Evolutionary conservation across 257 asterid species (phyloP).

Genomic region (Solanum corneliomulleri): DNA sequence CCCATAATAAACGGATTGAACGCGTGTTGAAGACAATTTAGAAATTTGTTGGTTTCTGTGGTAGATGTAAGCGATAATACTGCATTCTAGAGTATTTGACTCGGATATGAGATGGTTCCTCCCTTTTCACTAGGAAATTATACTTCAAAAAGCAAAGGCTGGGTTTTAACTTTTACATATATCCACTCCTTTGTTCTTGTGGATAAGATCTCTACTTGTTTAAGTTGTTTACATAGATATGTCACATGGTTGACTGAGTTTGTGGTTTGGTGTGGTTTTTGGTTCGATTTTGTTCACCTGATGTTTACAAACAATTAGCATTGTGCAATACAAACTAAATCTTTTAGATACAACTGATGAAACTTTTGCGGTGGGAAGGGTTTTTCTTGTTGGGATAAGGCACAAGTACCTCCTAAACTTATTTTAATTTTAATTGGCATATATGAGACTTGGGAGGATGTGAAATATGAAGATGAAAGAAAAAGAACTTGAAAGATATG

Average conservation of each 20-base stretch:
- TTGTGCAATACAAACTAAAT: not conserved
- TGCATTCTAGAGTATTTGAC: not conserved
- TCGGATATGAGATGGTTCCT: not conserved
- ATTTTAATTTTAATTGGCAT: too few species aligned
- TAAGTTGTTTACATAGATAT: not conserved
- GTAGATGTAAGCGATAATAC: not conserved
- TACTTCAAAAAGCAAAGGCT: not conserved
- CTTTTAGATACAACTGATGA: not conserved
- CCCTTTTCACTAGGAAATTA: not conserved
- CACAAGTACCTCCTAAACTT: not conserved
- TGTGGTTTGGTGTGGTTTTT: not conserved
- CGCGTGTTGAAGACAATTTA: not conserved
- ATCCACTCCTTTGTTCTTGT: not conserved
- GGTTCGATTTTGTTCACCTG: not conserved
- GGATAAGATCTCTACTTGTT: not conserved
- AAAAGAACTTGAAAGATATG: too few species aligned
- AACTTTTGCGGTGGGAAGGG: not conserved
- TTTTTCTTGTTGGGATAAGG: not conserved
- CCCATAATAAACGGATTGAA: not conserved
- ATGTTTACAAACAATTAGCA: not conserved
- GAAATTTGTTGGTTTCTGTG: not conserved
- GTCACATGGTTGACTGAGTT: not conserved
- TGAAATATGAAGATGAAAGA: not conserved
- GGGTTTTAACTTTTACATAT: not conserved
- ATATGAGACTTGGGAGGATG: not conserved